Conservation (phyloP, 805 yeast species). For the Monosporozyma unispora region DNA sequence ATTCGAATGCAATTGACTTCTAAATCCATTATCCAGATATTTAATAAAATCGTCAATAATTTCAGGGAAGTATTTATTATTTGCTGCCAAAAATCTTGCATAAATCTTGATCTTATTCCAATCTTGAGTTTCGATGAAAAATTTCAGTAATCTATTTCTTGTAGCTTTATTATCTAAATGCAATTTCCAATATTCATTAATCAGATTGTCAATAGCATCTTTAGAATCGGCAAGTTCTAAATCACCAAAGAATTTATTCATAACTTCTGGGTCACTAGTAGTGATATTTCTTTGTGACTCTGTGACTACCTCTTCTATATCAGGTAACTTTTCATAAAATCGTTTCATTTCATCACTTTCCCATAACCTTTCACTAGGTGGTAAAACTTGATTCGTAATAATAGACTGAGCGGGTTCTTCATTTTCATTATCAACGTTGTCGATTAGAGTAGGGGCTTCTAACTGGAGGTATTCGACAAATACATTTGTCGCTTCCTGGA, state of each 20-base stretch:
- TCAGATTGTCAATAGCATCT: constrained; percentile 42
- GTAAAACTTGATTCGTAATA: constrained; percentile 17
- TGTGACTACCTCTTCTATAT: constrained; percentile 30
- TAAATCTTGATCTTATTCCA: constrained; percentile 40
- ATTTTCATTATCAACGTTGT: constrained; percentile 19
- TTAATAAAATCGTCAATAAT: constrained; percentile 44
- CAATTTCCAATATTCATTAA: constrained; percentile 39
- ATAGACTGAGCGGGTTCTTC: constrained; percentile 22
- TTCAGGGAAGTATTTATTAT: constrained; percentile 40
- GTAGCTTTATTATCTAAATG: constrained; percentile 66
- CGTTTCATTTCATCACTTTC: constrained; percentile 52
- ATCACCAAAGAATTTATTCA: constrained; percentile 36
- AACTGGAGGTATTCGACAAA: constrained; percentile 37
- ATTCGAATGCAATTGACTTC: constrained; percentile 49
- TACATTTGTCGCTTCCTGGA: constrained; percentile 35
- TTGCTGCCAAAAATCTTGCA: constrained; percentile 62
- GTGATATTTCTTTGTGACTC: constrained; percentile 11
- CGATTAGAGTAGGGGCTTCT: constrained; percentile 31
- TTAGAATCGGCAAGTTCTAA: constrained; percentile 38
- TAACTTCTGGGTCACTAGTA: constrained; percentile 30
- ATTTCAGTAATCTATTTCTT: constrained; percentile 46
- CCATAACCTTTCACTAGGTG: constrained; percentile 39
- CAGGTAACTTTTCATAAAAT: constrained; percentile 54
- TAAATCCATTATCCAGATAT: constrained; percentile 49
- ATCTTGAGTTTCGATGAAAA: constrained; percentile 43